Evolutionary conservation across 768 basidiomycete genomes (phyloP), one percentile per base, ranked within the genome.

Genomic region (Wakefieldia striispora): DNA sequence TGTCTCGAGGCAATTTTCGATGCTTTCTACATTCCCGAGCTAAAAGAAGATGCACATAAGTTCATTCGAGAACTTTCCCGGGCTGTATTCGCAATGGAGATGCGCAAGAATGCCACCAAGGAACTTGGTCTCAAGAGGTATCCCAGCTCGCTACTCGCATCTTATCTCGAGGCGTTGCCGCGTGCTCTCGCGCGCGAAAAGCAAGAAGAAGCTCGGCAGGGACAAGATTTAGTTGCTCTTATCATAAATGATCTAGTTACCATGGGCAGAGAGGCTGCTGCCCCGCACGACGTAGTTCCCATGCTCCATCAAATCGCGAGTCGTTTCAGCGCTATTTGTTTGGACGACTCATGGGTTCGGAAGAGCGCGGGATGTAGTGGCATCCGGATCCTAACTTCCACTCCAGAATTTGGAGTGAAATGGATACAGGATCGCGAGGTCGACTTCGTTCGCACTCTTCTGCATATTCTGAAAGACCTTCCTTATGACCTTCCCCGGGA

Each of bases 381-480:
- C 3, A 87, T 98, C 63, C 81, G 79, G 51, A 82, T 95, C 45
- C 80, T 99, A 71, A 81, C 86, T 0, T 70, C 74, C 45, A 82
- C 86, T 16, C 79, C 86, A 1, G 80, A 83, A 12, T 67, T 97
- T 35, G 88, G 86, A 16, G 73, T 79, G 41, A 81, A 79, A 56
- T 93, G 94, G 89, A 77, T 92, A 46, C 77, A 80, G 52, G 90
- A 95, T 46, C 84, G 92, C 41, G 90, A 95, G 65, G 77, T 90
- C 26, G 95, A 98, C 55, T 82, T 97, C 53, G 81, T 93, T 45
- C 88, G 94, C 44, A 92, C 89, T 5, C 77, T 98, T 21, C 75
- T 97, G 26, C 91, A 93, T 60, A 86, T 95, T 53, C 74, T 99
- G 41, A 97, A 98, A 64, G 95, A 98, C 63, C 87, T 97, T 60